Evolutionary conservation across 2,329 filamentous ascomycete genomes (phyloP).

Genomic region (Laburnicola sp.): DNA sequence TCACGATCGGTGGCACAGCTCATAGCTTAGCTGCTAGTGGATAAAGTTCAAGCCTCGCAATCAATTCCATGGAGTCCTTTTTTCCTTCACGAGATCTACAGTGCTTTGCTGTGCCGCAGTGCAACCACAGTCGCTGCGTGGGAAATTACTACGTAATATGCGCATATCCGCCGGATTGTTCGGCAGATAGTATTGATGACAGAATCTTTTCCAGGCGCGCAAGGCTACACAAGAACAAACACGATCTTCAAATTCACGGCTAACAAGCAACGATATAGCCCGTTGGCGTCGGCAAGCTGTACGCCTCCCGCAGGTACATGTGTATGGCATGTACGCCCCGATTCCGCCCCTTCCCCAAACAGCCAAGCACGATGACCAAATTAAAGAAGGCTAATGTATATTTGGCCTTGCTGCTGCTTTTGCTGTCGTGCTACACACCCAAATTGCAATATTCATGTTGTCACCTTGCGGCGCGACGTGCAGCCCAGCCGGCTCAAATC

Average conservation of each 20-base stretch:
- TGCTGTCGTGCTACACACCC: slow-evolving; percentile 6
- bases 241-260: no score
- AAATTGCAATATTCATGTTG: slow-evolving; percentile 10
- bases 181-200: no score
- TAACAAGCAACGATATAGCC: no score
- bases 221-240: no score
- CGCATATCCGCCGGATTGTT: no score
- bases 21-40: slow-evolving; percentile 3
- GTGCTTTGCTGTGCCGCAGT: slow-evolving; percentile 8
- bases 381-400: no score
- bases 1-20: slow-evolving; percentile 8
- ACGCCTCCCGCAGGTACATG: no score
- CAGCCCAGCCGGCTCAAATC: neutral
- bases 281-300: no score
- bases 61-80: slow-evolving; percentile 9
- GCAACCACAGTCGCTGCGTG: slow-evolving; percentile 3
- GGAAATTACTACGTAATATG: neutral
- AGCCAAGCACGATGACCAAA: no score
- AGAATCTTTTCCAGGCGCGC: no score
- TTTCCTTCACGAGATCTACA: neutral
- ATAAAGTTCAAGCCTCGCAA: slow-evolving; percentile 12
- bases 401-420: neutral
- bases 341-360: no score
- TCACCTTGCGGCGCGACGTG: neutral
- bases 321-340: no score